Evolutionary conservation across 805 yeast genomes (phyloP).

Genomic region (Saturnispora besseyi): DNA sequence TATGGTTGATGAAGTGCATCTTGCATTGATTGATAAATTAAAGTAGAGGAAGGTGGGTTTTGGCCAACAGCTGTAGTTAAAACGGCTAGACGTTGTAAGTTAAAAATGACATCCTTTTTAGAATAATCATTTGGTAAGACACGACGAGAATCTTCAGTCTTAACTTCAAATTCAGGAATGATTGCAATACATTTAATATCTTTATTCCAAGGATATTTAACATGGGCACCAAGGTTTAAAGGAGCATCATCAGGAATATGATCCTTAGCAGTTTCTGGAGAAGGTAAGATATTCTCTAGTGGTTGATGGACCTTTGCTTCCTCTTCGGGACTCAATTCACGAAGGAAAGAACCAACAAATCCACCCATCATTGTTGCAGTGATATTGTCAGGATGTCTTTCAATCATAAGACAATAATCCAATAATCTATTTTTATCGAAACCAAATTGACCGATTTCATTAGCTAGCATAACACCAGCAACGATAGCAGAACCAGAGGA

Average conservation of each 20-base stretch:
- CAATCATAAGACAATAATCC: slow-evolving; percentile 94
- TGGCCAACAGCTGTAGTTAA: slow-evolving; percentile 83
- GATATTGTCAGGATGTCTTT: slow-evolving; percentile 96
- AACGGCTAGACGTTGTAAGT: slow-evolving; percentile 86
- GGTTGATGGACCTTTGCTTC: slow-evolving; percentile 74
- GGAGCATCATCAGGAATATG: slow-evolving; percentile 78
- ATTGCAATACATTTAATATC: slow-evolving; percentile 82
- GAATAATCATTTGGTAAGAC: slow-evolving; percentile 79
- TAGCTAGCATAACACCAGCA: slow-evolving; percentile 88
- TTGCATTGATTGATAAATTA: slow-evolving; percentile 92
- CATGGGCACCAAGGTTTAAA: slow-evolving; percentile 73
- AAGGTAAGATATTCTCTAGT: slow-evolving; percentile 70
- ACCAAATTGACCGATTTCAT: slow-evolving; percentile 67
- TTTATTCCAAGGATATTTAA: slow-evolving; percentile 74
- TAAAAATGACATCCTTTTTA: slow-evolving; percentile 78
- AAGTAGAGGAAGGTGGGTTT: slow-evolving; percentile 68
- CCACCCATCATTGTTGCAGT: slow-evolving; percentile 99
- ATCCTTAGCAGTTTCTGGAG: slow-evolving; percentile 33
- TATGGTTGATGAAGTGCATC: slow-evolving; percentile 97
- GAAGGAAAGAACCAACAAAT: slow-evolving; percentile 88
- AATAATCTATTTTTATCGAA: slow-evolving; percentile 74
- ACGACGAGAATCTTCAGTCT: slow-evolving; percentile 85
- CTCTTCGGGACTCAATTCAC: slow-evolving; percentile 69
- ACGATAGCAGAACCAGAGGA: slow-evolving; percentile 98
- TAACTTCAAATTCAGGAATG: slow-evolving; percentile 89